Conservation (phyloP, 352 stramenopile genomes). For the Aphanomyces stellatus region DNA sequence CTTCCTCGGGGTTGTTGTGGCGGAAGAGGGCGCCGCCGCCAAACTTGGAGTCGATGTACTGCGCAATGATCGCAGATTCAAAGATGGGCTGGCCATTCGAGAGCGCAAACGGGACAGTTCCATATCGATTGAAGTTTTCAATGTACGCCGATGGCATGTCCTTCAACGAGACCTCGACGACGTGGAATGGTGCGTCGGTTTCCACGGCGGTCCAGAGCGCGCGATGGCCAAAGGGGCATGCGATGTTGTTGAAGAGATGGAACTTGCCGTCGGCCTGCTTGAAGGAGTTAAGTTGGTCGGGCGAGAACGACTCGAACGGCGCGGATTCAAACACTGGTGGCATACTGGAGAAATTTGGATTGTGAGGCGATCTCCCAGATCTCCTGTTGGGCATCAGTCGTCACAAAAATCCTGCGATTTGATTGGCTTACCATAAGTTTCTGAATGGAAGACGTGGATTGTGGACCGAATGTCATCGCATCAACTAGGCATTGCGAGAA, state of each 20-base stretch:
- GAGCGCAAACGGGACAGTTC: constrained; percentile 3
- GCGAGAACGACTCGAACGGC: neutral
- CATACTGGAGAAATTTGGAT: neutral
- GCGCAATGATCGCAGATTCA: constrained; percentile 16
- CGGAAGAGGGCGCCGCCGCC: neutral
- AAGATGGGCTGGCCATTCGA: neutral
- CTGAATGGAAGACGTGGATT: no score
- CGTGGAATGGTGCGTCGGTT: constrained; percentile 1
- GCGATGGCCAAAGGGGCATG: constrained; percentile 13
- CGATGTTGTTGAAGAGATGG: constrained; percentile 15
- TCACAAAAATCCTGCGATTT: no score
- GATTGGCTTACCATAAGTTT: no score
- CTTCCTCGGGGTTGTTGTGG: constrained; percentile 8
- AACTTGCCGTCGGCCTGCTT: neutral
- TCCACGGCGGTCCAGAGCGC: constrained; percentile 17
- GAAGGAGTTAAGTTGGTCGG: neutral
- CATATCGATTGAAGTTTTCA: constrained; percentile 16
- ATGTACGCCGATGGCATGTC: constrained; percentile 17
- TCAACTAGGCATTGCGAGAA: neutral
- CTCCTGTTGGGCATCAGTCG: neutral
- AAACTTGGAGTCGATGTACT: constrained; percentile 12
- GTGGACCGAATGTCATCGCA: neutral
- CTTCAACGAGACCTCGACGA: neutral
- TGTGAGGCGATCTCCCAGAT: neutral
- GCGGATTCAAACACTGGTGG: neutral